Percentiles rank a stretch among this genome's conserved stretches.
Conservation (phyloP, 225 moss, liverwort and hornwort genomes). For the Marchantia polymorpha region DNA sequence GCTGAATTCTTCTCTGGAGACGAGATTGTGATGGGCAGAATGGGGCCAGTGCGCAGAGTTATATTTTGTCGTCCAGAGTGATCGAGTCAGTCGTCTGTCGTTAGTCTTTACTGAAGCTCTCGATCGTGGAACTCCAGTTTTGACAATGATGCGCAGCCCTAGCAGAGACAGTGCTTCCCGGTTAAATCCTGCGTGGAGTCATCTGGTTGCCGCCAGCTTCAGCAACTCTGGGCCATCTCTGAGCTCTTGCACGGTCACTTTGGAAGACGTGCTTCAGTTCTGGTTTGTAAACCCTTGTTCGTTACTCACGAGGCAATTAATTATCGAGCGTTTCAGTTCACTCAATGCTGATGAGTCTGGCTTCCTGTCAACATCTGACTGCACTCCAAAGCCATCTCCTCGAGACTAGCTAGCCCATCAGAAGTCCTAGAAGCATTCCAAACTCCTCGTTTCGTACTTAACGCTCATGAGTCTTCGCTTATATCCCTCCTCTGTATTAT, state of each 20-base stretch:
- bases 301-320: neutral
- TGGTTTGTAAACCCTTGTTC: neutral
- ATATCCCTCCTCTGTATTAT: too few species aligned
- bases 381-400: neutral
- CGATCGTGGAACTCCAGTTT: neutral
- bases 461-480: too few species aligned
- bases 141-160: neutral
- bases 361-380: too few species aligned
- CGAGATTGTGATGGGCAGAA: neutral
- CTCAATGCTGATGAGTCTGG: too few species aligned
- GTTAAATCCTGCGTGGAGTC: neutral
- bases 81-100: neutral
- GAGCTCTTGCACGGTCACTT: neutral
- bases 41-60: neutral
- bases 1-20: neutral
- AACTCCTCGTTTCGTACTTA: neutral
- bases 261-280: conserved; percentile 20
- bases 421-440: neutral
- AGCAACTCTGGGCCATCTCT: neutral
- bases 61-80: neutral
- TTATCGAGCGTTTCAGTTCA: neutral
- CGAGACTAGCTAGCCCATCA: neutral
- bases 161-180: neutral
- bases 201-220: neutral
- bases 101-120: neutral